phyloP scores from a whole-genome alignment of 2,329 filamentous ascomycete genomes.

The Apiospora arundinis region DNA sequence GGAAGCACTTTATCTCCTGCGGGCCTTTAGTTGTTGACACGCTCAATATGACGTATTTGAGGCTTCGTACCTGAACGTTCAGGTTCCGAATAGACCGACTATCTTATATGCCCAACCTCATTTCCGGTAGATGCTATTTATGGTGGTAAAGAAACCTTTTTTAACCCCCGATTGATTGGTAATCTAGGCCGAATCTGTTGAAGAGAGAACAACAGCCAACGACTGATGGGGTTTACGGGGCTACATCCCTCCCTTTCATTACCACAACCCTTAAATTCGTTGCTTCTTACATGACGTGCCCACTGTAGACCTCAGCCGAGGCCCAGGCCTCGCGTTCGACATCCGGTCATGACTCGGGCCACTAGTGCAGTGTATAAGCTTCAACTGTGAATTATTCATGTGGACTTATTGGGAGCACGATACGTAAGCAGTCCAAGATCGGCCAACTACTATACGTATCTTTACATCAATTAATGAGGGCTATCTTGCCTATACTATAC shows the following conservation, averaged over 20 bases:
- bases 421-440: background rate
- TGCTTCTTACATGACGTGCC: background rate
- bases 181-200: background rate
- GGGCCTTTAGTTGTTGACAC: background rate
- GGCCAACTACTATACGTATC: background rate
- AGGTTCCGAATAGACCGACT: background rate
- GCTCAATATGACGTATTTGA: background rate
- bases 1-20: background rate
- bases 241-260: background rate
- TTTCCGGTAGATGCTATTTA: constrained; percentile 9
- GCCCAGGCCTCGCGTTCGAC: background rate
- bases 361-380: background rate
- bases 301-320: constrained; percentile 1
- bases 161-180: background rate
- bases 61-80: background rate
- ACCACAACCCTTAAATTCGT: background rate
- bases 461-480: background rate
- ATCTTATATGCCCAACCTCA: background rate
- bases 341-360: background rate
- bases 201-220: background rate
- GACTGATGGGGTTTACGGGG: background rate
- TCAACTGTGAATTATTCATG: too few relatives aligned
- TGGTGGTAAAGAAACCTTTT: background rate
- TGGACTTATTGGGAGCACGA: background rate
- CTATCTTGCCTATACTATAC: background rate